phyloP scores from a whole-genome alignment of 345 rosid species.

The Punica granatum region DNA sequence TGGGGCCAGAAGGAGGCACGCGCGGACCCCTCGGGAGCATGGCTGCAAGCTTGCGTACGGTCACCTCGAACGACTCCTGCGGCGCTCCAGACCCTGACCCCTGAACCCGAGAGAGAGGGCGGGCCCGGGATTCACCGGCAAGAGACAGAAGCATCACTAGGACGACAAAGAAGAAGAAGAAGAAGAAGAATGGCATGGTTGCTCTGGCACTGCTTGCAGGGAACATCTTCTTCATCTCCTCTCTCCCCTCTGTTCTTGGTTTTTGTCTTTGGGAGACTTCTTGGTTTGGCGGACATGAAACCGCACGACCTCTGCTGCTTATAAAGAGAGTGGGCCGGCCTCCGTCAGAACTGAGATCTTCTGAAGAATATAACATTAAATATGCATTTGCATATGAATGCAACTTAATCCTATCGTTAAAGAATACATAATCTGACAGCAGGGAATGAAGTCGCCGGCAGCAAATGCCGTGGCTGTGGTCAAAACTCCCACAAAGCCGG shows the following conservation, averaged over 20 bases:
- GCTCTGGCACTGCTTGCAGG: neutral
- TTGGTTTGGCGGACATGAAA: neutral
- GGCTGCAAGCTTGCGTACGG: constrained; percentile 10
- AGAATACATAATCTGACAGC: neutral
- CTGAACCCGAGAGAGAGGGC: constrained; percentile 7
- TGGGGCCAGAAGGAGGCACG: constrained; percentile 42
- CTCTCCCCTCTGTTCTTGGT: neutral
- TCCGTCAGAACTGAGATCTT: neutral
- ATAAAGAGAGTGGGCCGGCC: neutral
- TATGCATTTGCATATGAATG: no score
- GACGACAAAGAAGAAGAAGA: constrained; percentile 7
- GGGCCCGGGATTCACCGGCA: constrained; percentile 16
- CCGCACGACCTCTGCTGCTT: neutral
- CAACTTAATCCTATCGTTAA: neutral
- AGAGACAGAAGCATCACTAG: constrained; percentile 9
- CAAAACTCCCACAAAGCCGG: neutral
- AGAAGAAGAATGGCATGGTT: neutral
- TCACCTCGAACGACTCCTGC: constrained; percentile 1
- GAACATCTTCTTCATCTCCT: neutral
- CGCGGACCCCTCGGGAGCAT: constrained; percentile 40
- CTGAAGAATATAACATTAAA: neutral
- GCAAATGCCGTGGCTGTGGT: neutral
- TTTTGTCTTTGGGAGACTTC: neutral
- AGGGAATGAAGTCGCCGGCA: neutral
- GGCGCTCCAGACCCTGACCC: neutral